Percentiles rank a stretch among this genome's conserved stretches.
Evolutionary conservation across 2,329 filamentous ascomycete species (phyloP).

Genomic region (Hymenoscyphus infarciens): DNA sequence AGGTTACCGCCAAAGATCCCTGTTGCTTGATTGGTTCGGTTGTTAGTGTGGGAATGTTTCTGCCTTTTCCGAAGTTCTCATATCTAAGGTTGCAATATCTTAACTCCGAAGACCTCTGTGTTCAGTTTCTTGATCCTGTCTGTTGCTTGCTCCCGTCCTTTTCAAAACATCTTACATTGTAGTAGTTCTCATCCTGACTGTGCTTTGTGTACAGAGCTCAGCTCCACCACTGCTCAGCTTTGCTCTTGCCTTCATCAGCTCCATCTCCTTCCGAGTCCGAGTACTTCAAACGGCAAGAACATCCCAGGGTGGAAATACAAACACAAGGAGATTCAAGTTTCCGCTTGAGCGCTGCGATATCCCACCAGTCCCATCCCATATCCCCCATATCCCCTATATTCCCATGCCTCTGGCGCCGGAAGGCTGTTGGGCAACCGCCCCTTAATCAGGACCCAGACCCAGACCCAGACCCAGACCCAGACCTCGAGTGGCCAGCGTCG

Average conservation of each 20-base stretch:
- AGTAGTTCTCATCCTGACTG: not conserved
- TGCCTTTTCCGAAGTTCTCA: not conserved
- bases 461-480: no score
- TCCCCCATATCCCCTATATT: not conserved
- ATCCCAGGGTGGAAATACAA: constrained; percentile 9
- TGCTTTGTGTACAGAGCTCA: not conserved
- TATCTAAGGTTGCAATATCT: not conserved
- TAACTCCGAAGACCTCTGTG: not conserved
- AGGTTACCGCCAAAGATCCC: not conserved
- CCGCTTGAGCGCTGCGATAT: constrained; percentile 5
- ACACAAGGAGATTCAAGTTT: constrained; percentile 20
- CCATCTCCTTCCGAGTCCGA: not conserved
- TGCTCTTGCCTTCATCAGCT: not conserved
- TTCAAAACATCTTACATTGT: not conserved
- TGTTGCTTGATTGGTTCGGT: not conserved
- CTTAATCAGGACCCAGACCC: constrained; percentile 6
- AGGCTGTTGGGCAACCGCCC: constrained; percentile 3
- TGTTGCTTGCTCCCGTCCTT: not conserved
- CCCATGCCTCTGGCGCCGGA: constrained; percentile 14
- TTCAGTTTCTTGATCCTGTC: not conserved
- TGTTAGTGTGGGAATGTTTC: not conserved
- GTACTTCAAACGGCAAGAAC: not conserved
- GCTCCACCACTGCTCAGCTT: constrained; percentile 1
- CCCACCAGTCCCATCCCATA: not conserved
- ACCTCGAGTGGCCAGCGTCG: constrained; percentile 11